Base-by-base conservation (phyloP, 2,329 filamentous ascomycete species). In the Fusarium paranaense region DNA sequence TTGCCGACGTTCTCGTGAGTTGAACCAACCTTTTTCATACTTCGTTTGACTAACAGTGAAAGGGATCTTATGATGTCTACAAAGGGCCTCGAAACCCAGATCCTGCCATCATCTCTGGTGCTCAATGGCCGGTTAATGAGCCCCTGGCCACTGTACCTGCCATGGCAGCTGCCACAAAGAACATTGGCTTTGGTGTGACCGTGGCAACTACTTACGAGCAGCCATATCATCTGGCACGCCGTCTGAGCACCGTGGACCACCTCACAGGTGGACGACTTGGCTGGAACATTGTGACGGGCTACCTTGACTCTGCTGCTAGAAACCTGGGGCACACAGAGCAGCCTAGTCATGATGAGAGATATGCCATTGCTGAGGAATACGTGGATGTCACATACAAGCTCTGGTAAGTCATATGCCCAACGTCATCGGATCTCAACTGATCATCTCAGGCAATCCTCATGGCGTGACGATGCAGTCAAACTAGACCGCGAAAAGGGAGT, bases 121-220 rank as follows among this genome's bases (percentile, higher is more conserved):
- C 91, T 0, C 92, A 94, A 80, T 93, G 90, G 87, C 92, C 92
- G 0, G 90, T 93, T n/a, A 93, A 92, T 69, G 91, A 94, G 78
- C 91, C 91, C 0, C 78, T 93, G 2, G 71, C 79, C 8, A 86
- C 91, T 3, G 85, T 93, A 0, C 86, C 91, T 3, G 90, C 91
- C 3, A 92, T 93, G 90, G 91, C 91, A 1, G 91, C 91, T 1
- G 91, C 85, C 0, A 93, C 92, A 0, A 87, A 89, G 72, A 92
- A 86, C 67, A 87, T 94, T n/a, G 90, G 88, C 0, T 93, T 94
- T 69, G 91, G 91, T 1, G 89, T 93, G 2, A 93, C 92, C 0
- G 87, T 91, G 0, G 88, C 89, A 2, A 93, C 91, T 0, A 92
- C 90, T 0, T 94, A 93, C 70, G 91, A 93, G 78, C 88, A 91